phyloP scores from a whole-genome alignment of 208 protist species.

The Tritrichomonas musculus region DNA sequence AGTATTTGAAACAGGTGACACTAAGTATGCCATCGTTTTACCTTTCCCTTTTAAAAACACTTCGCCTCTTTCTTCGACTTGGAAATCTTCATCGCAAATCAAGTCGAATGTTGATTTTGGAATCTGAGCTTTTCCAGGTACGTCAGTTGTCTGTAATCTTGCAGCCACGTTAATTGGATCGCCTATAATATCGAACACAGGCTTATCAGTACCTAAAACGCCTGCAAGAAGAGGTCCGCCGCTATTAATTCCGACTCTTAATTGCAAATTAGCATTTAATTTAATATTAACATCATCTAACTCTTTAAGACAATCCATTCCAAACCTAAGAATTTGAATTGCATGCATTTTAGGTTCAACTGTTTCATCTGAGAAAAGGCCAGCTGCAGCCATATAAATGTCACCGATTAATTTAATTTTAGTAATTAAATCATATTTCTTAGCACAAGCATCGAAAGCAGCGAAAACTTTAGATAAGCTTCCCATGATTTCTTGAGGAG shows the following conservation, averaged over 20 bases:
- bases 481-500: neutral
- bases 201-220: neutral
- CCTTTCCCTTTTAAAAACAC: neutral
- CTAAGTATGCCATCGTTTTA: neutral
- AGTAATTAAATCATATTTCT: neutral
- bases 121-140: neutral
- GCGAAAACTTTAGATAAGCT: neutral
- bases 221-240: neutral
- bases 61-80: neutral
- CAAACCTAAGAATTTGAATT: neutral
- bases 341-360: neutral
- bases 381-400: neutral
- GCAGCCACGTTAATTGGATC: slow-evolving; percentile 19
- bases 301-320: neutral
- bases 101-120: neutral
- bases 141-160: neutral
- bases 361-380: neutral
- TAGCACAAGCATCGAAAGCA: neutral
- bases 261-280: no score
- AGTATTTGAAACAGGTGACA: neutral
- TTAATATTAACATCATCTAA: neutral
- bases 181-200: no score
- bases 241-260: no score
- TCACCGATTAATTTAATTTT: neutral
- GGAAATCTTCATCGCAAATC: neutral